phyloP scores from a whole-genome alignment of 2,329 filamentous ascomycete species.

The Trichoderma sp. region DNA sequence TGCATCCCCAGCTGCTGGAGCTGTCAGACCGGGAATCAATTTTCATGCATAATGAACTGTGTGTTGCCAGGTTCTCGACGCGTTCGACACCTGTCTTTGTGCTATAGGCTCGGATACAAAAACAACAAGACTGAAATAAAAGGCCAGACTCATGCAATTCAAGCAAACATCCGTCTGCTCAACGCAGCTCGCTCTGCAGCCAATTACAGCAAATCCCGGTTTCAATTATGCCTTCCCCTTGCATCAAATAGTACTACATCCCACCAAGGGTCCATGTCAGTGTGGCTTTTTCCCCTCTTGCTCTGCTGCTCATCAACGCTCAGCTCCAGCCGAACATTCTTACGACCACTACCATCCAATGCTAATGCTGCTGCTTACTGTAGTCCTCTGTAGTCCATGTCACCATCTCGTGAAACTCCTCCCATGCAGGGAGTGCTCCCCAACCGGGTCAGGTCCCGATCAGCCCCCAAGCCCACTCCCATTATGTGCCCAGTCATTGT shows the following conservation, averaged over 20 bases:
- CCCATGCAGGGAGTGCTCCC: conserved; percentile 12
- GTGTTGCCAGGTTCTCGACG: not conserved
- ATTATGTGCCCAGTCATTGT: not conserved
- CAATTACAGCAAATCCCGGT: not conserved
- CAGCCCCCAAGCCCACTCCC: conserved; percentile 15
- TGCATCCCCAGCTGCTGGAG: not conserved
- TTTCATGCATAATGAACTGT: not conserved
- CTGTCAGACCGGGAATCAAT: not conserved
- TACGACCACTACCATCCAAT: too few relatives aligned
- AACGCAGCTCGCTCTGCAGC: not conserved
- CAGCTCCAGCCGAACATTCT: not conserved
- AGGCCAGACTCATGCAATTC: not conserved
- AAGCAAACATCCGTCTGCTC: not conserved
- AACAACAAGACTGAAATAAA: not conserved
- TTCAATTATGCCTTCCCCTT: conserved; percentile 15
- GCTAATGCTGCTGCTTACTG: too few relatives aligned
- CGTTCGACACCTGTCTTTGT: not conserved
- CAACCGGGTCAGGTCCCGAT: conserved; percentile 16
- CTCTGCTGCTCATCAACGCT: not conserved
- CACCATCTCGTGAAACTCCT: conserved; percentile 9
- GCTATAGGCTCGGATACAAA: not conserved
- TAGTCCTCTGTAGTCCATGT: not conserved
- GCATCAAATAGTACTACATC: not conserved
- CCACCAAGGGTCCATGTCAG: conserved; percentile 5
- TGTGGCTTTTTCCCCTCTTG: conserved; percentile 4